These are phyloP conservation scores for Aspergillus piperis DNA, from an alignment of 2,329 filamentous ascomycete genomes.

Conservation along the genomic window DNA sequence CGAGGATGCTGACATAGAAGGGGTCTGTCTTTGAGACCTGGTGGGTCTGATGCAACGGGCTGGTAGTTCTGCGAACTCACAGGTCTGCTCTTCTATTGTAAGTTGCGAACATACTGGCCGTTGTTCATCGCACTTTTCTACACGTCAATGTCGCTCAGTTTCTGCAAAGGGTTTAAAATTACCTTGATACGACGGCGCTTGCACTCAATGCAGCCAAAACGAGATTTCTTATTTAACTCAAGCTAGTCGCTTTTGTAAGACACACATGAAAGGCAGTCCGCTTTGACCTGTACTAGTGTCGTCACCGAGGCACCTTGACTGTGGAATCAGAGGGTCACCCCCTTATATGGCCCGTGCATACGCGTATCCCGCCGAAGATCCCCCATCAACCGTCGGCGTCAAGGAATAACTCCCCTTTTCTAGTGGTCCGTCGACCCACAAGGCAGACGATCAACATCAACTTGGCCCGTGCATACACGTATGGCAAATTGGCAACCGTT, in stretches of 20 bases:
- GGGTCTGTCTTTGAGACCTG: neutral
- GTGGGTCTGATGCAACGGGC: neutral
- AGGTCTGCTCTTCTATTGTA: constrained; percentile 16
- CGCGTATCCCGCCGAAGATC: neutral
- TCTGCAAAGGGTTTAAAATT: neutral
- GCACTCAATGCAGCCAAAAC: constrained; percentile 38
- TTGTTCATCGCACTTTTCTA: constrained; percentile 33
- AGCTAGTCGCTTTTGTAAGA: too few species aligned
- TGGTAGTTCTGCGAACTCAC: constrained; percentile 10
- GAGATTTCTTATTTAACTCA: constrained; percentile 27
- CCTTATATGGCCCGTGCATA: neutral
- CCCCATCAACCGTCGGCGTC: neutral
- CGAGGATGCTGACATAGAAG: neutral
- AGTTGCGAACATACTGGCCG: constrained; percentile 35
- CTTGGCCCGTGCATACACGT: too few species aligned
- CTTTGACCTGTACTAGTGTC: too few species aligned
- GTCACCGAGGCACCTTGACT: too few species aligned
- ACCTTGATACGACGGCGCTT: constrained; percentile 43
- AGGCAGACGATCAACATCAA: too few species aligned
- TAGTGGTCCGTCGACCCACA: too few species aligned
- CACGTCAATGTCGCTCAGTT: too few species aligned
- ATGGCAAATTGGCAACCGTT: too few species aligned
- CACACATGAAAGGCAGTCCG: too few species aligned
- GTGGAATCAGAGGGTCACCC: too few species aligned
- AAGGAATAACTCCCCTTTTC: neutral